Conservation (phyloP, 495 filamentous ascomycete species). For the Podospora conica region DNA sequence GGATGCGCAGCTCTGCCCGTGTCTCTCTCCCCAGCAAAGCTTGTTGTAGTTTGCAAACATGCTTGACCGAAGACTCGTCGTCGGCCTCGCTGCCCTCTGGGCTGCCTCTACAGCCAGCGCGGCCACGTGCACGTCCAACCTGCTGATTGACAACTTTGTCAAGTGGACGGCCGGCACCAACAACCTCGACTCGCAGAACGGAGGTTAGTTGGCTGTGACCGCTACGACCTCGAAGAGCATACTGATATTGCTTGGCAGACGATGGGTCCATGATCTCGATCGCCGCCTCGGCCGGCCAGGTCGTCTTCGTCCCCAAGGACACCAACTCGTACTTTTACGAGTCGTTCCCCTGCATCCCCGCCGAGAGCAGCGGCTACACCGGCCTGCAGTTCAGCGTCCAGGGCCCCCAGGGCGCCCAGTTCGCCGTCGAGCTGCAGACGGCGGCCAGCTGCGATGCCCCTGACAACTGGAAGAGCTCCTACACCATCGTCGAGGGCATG, state of each 20-base stretch:
- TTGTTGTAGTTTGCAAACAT: constrained; percentile 18
- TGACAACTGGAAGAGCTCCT: constrained; percentile 42
- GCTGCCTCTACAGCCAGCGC: constrained; percentile 19
- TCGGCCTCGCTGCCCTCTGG: constrained; percentile 24
- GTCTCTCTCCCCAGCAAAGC: neutral
- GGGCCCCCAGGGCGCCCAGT: constrained; percentile 44
- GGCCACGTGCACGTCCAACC: constrained; percentile 43
- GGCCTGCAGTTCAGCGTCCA: constrained; percentile 51
- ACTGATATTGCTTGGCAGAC: constrained; percentile 33
- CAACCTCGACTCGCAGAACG: constrained; percentile 41
- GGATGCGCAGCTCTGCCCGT: neutral
- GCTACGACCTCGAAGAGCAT: neutral
- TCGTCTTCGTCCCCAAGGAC: constrained; percentile 47
- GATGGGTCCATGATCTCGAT: constrained; percentile 51
- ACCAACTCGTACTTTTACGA: constrained; percentile 53
- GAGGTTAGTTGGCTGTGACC: constrained; percentile 27
- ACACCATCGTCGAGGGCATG: constrained; percentile 39
- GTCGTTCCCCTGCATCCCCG: constrained; percentile 45
- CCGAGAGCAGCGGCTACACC: constrained; percentile 42
- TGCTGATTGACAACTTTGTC: constrained; percentile 54
- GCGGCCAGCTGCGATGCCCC: constrained; percentile 32
- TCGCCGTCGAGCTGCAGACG: constrained; percentile 52
- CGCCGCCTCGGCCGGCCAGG: constrained; percentile 37
- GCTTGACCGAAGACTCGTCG: constrained; percentile 18
- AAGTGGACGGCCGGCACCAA: constrained; percentile 47